Percentiles rank a stretch among this genome's conserved stretches.
phyloP scores from a whole-genome alignment of 108 stramenopile species.

The Nannochloropsis salina region DNA sequence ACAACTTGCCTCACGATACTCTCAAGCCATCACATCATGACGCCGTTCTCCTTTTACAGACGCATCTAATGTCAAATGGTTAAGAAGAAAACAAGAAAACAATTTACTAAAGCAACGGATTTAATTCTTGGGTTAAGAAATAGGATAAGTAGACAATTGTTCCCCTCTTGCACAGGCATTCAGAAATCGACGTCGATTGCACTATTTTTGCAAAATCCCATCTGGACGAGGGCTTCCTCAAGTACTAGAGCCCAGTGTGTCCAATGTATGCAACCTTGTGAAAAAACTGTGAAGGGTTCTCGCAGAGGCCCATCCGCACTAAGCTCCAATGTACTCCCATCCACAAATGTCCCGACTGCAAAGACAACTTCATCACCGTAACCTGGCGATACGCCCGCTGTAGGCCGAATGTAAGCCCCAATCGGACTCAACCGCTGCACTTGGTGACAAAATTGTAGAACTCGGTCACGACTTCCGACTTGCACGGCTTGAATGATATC shows the following conservation, averaged over 20 bases:
- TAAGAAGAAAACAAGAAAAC: too few relatives aligned
- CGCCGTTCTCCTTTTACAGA: too few relatives aligned
- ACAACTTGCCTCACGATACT: too few relatives aligned
- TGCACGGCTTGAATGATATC: slow-evolving; percentile 52
- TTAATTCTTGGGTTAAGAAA: too few relatives aligned
- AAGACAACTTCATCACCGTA: slow-evolving; percentile 54
- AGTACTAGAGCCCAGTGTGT: slow-evolving; percentile 49
- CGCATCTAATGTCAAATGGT: too few relatives aligned
- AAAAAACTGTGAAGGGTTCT: slow-evolving; percentile 39
- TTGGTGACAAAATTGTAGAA: slow-evolving; percentile 46
- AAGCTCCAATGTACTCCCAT: slow-evolving; percentile 50
- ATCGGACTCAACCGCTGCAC: slow-evolving; percentile 51
- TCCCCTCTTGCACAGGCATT: too few relatives aligned
- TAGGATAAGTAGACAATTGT: too few relatives aligned
- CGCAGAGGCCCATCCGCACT: slow-evolving; percentile 51
- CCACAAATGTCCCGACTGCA: slow-evolving; percentile 51
- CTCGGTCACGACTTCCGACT: slow-evolving; percentile 32
- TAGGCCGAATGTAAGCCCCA: slow-evolving; percentile 45
- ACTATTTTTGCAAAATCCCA: slow-evolving; percentile 10
- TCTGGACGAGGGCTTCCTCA: slow-evolving; percentile 40
- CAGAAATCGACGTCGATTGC: background rate
- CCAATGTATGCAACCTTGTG: slow-evolving; percentile 54
- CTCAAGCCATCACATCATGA: too few relatives aligned
- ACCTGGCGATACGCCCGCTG: slow-evolving; percentile 39
- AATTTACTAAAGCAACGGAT: too few relatives aligned